A percentile compares a stretch with the other conserved stretches of the same genome.
phyloP scores from a whole-genome alignment of 768 basidiomycete genomes.

The Lactarius tabidus region DNA sequence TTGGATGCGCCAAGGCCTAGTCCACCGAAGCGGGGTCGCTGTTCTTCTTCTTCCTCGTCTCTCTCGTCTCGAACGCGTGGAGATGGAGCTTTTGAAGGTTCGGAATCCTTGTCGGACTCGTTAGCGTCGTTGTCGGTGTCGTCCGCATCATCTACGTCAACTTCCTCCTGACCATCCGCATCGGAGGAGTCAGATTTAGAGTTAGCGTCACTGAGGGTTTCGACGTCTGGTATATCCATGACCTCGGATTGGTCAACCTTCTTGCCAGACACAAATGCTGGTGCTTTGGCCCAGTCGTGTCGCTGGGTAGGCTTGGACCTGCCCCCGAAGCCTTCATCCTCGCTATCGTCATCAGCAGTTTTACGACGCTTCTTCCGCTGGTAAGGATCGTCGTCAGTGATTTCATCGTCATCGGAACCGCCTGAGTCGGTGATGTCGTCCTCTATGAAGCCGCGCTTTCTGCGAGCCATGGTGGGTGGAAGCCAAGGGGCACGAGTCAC shows the following conservation, averaged over 20 bases:
- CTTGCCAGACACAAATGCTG: slow-evolving; percentile 65
- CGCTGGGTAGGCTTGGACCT: slow-evolving; percentile 37
- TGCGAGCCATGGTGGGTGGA: slow-evolving; percentile 54
- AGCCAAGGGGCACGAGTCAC: slow-evolving; percentile 12
- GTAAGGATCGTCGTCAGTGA: slow-evolving; percentile 67
- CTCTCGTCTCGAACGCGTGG: slow-evolving; percentile 52
- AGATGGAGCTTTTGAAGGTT: slow-evolving; percentile 51
- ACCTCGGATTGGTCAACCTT: slow-evolving; percentile 39
- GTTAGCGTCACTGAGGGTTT: slow-evolving; percentile 27
- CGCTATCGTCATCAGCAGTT: slow-evolving; percentile 67
- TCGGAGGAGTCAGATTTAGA: slow-evolving; percentile 40
- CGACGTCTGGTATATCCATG: slow-evolving; percentile 34
- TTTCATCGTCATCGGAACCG: slow-evolving; percentile 51
- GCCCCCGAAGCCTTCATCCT: slow-evolving; percentile 36
- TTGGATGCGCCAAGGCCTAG: slow-evolving; percentile 39
- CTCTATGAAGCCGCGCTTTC: slow-evolving; percentile 73
- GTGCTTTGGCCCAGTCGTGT: slow-evolving; percentile 71
- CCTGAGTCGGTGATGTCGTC: slow-evolving; percentile 64
- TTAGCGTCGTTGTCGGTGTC: slow-evolving; percentile 35
- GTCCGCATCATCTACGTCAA: slow-evolving; percentile 34
- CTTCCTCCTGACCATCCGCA: slow-evolving; percentile 25
- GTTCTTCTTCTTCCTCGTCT: slow-evolving; percentile 45
- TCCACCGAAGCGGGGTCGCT: slow-evolving; percentile 43
- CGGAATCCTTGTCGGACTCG: slow-evolving; percentile 42
- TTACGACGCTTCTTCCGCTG: slow-evolving; percentile 61